Conservation (phyloP, 208 protist species). For the Leishmania braziliensis region DNA sequence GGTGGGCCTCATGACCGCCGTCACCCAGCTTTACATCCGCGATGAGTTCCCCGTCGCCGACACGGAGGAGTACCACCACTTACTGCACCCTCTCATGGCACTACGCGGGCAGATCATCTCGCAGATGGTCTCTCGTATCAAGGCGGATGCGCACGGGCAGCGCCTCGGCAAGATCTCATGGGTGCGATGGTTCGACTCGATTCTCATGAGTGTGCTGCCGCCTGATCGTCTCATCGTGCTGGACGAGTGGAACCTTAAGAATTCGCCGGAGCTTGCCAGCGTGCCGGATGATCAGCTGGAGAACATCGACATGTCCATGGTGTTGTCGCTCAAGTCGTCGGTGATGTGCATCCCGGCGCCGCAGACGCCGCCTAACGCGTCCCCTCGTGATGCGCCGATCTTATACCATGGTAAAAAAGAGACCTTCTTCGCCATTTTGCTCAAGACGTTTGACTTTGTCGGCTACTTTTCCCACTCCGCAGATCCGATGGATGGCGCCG, state of each 20-base stretch:
- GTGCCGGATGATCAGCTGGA: constrained; percentile 47
- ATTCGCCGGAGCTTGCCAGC: constrained; percentile 31
- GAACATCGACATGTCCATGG: constrained; percentile 58
- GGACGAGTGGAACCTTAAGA: constrained; percentile 76
- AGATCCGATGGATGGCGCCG: constrained; percentile 24
- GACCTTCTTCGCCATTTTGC: constrained; percentile 80
- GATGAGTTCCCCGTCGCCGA: constrained; percentile 82
- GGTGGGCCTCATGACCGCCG: constrained; percentile 79
- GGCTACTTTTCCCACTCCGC: constrained; percentile 87
- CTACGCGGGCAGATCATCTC: constrained; percentile 77
- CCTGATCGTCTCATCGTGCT: constrained; percentile 60
- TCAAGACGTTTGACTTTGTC: constrained; percentile 90
- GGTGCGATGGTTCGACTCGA: constrained; percentile 80
- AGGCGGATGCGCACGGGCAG: constrained; percentile 33
- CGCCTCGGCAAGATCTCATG: constrained; percentile 67
- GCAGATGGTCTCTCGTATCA: constrained; percentile 68
- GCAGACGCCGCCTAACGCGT: constrained; percentile 23
- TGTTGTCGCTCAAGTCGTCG: constrained; percentile 48
- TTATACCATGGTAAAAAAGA: constrained; percentile 69
- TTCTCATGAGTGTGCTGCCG: constrained; percentile 50
- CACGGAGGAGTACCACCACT: constrained; percentile 69
- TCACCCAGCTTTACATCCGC: constrained; percentile 85
- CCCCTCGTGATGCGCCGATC: constrained; percentile 30
- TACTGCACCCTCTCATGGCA: constrained; percentile 61
- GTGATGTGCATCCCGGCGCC: constrained; percentile 33